phyloP scores from a whole-genome alignment of 169 alveolate species.

The Cryptosporidium ryanae region DNA sequence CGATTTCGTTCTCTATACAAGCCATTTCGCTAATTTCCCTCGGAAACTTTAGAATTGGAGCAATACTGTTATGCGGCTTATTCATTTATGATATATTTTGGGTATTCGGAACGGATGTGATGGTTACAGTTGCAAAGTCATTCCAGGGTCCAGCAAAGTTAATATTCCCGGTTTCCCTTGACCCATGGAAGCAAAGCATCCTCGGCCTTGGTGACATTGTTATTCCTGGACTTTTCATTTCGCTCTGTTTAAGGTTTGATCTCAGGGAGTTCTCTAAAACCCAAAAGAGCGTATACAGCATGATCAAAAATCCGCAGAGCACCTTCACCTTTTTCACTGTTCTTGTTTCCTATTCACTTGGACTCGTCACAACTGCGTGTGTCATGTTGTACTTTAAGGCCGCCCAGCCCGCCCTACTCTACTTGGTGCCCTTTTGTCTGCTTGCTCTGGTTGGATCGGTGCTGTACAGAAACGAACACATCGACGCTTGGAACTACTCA shows the following conservation, averaged over 20 bases:
- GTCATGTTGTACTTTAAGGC: constrained; percentile 86
- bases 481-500: constrained; percentile 70
- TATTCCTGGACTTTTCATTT: constrained; percentile 92
- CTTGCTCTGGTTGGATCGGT: constrained; percentile 78
- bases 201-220: constrained; percentile 95
- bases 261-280: constrained; percentile 76
- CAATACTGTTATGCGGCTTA: constrained; percentile 87
- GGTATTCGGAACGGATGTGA: constrained; percentile 95
- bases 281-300: constrained; percentile 54
- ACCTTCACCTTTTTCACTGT: constrained; percentile 80
- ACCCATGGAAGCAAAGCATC: constrained; percentile 85
- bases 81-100: constrained; percentile 93
- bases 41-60: constrained; percentile 89
- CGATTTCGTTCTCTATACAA: constrained; percentile 88
- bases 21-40: constrained; percentile 88
- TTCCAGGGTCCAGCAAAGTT: constrained; percentile 93
- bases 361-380: constrained; percentile 87
- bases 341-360: constrained; percentile 86
- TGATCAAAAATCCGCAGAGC: constrained; percentile 52
- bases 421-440: constrained; percentile 91
- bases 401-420: constrained; percentile 95
- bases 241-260: constrained; percentile 91
- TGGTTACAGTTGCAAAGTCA: constrained; percentile 93
- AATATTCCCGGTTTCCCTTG: constrained; percentile 85
- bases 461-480: constrained; percentile 75